A percentile compares a stretch with the other conserved stretches of the same genome.
Conservation (phyloP, 1,284 basidiomycete species). For the Ganoderma multipileum region DNA sequence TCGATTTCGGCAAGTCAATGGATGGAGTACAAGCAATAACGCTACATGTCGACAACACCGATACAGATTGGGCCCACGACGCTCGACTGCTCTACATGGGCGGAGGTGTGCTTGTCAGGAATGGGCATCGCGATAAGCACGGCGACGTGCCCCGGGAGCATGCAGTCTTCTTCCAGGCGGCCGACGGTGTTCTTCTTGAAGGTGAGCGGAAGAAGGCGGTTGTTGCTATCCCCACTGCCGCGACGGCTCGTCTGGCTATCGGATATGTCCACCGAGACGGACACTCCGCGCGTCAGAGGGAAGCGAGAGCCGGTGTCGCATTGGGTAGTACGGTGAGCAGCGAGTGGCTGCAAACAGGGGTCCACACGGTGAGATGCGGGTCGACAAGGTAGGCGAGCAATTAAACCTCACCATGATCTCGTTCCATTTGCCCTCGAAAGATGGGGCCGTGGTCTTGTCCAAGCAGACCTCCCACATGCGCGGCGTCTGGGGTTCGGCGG, state of each 20-base stretch:
- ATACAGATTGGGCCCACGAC: background rate
- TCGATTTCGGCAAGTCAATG: background rate
- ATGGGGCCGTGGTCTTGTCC: background rate
- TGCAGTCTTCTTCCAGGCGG: background rate
- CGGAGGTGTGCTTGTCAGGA: background rate
- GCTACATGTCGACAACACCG: background rate
- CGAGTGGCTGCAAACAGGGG: background rate
- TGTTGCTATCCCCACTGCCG: background rate
- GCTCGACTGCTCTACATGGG: background rate
- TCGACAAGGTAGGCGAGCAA: too few species aligned
- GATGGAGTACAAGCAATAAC: background rate
- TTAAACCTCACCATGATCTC: slow-evolving; percentile 14
- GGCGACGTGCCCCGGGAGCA: background rate
- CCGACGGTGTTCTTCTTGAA: background rate
- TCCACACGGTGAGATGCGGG: background rate
- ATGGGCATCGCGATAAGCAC: slow-evolving; percentile 7
- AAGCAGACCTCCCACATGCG: slow-evolving; percentile 19
- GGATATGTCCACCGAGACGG: background rate
- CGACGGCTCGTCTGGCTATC: background rate
- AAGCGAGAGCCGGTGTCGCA: background rate
- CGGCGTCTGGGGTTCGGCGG: background rate
- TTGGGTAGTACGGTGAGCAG: background rate
- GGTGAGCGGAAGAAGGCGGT: background rate
- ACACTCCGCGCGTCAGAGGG: background rate
- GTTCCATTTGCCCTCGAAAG: slow-evolving; percentile 4